Evolutionary conservation across 805 yeast genomes (phyloP), one percentile per base, ranked within the genome.

Genomic region (Clavispora vitiphila): DNA sequence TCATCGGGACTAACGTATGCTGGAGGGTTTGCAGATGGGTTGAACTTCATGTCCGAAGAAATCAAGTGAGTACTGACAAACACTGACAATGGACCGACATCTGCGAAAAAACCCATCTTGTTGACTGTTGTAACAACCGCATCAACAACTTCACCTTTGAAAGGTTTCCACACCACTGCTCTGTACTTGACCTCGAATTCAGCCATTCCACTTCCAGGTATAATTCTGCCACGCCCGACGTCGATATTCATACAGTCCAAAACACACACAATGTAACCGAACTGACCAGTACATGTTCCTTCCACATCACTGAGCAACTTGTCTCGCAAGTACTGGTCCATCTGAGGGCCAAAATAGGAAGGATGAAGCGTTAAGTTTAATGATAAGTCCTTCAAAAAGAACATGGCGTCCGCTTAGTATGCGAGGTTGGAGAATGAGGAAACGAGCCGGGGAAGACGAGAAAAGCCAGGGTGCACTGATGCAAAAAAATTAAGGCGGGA

Each of bases 211-310:
- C 83, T 81, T 19, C 90, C 83, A 3, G 98, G 96, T 34, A 93
- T 76, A 49, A 93, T 86, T 53, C 86, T 74, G 15, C 99, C 99
- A 54, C 88, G 83, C 37, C 96, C 99, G 26, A 93, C 95, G 58
- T 93, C 97, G 43, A 93, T 88, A 51, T 83, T 78, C 84, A 87
- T 88, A 51, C 95, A 87, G 60, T 93, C 98, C 60, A 93, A 73
- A 34, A 93, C 99, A 66, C 97, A 91, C 43, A 93, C 83, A 51
- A 93, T 93, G 63, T 93, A 93, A 11, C 99, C 99, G 70, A 93
- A 93, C 64, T 93, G 96, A 55, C 99, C 99, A 0, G 98, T 90
- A 67, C 98, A 93, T 1, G 98, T 89, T 20, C 99, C 99, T 67
- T 93, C 99, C 34, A 93, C 99, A 60, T 93, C 99, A 50, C 87